Conservation (phyloP, 768 basidiomycete genomes). For the Leccinum subgranulosum region DNA sequence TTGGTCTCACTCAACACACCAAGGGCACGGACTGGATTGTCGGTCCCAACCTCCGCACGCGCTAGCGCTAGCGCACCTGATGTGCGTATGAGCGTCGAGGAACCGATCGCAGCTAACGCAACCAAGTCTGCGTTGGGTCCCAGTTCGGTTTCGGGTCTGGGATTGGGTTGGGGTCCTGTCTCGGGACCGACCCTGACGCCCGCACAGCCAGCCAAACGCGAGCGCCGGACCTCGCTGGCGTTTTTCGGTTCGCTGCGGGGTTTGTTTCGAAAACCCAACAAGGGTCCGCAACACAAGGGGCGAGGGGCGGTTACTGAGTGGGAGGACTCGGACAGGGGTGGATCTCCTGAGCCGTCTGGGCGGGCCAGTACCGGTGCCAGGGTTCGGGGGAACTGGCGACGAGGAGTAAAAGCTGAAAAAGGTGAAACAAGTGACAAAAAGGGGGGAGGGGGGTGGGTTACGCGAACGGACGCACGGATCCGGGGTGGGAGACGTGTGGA, state of each 20-base stretch:
- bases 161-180: too few relatives aligned
- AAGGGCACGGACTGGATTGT: neutral
- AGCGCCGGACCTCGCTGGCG: slow-evolving; percentile 16
- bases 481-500: neutral
- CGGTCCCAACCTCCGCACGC: neutral
- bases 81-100: neutral
- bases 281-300: too few relatives aligned
- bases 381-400: neutral
- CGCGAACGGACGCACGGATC: slow-evolving; percentile 27
- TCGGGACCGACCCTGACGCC: too few relatives aligned
- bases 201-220: too few relatives aligned
- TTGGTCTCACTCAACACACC: neutral
- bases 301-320: neutral
- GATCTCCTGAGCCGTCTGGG: neutral
- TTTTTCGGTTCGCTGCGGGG: slow-evolving; percentile 29
- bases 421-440: slow-evolving; percentile 12
- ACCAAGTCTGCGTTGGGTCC: neutral
- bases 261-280: slow-evolving; percentile 21
- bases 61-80: neutral
- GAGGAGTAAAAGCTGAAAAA: neutral
- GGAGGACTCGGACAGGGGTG: neutral
- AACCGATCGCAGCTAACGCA: neutral
- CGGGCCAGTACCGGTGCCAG: neutral
- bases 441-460: slow-evolving; percentile 20
- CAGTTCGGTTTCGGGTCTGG: neutral